Evolutionary conservation across 192 early-diverging fungal species (phyloP), one percentile per base, ranked within the genome.

Genomic region (Podila epicladia): DNA sequence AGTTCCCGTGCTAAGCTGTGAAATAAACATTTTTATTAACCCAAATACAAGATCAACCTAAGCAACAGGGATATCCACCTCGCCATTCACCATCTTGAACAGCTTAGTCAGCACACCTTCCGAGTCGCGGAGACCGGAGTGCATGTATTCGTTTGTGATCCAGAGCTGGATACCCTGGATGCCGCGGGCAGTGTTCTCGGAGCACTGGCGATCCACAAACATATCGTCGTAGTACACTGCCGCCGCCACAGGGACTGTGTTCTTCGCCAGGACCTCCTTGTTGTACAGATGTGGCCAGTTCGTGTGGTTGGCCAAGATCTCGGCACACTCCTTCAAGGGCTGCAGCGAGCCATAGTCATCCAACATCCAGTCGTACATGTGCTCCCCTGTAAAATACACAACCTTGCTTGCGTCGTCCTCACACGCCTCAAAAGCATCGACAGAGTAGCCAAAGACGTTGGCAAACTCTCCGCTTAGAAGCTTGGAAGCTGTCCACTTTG

Each of bases 201-300:
- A 91, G 50, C 87, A 80, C 33, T 88, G 65, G 58, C 87, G 82
- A 61, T 88, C 89, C 4, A 93, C 92, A 84, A 87, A 91, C 92
- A 93, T 91, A 71, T 93, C 92, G 73, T 93, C 89, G 74, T 89
- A 93, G 66, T 91, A 93, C 49, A 83, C 82, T 12, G 89, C 86
- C 9, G 87, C 92, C 9, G 92, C 90, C 61, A 90, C 85, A 17
- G 87, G 85, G 4, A 88, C 86, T 9, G 66, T 84, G 72, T 89
- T 88, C 58, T 62, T 80, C 12, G 74, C 74, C 24, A 91, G 64
- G 5, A 75, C 82, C 17, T 83, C 82, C 11, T 79, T 61, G 66
- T 91, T 74, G 58, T 93, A 93, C 11, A 93, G 82, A 45, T 80
- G 74, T 12, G 84, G 85, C 90, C 92, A 91, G 11, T 50, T 58